These are phyloP conservation scores for Xylaria sp. DNA, from an alignment of 2,329 filamentous ascomycete species.

Conservation along the genomic window DNA sequence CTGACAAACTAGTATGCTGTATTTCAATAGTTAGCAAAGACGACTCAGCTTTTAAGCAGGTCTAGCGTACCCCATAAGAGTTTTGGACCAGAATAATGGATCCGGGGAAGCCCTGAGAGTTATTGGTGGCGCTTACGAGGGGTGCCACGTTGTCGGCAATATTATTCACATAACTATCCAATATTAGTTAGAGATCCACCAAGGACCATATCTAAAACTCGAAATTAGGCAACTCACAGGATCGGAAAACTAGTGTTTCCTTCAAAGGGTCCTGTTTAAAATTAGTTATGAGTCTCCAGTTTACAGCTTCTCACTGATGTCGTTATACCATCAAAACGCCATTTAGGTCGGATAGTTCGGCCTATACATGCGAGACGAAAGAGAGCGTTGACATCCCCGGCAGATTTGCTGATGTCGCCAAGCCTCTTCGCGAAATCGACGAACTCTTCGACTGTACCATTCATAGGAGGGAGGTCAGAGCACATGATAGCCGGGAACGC, in stretches of 20 bases:
- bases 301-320: background rate
- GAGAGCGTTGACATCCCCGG: conserved; percentile 51
- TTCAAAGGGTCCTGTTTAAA: conserved; percentile 38
- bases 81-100: conserved; percentile 56
- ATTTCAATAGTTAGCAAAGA: background rate
- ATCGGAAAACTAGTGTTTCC: conserved; percentile 43
- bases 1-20: conserved; percentile 56
- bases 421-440: conserved; percentile 43
- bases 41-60: too few relatives aligned
- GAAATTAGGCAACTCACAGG: conserved; percentile 29
- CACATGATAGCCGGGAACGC: conserved; percentile 54
- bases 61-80: conserved; percentile 54
- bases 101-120: conserved; percentile 47
- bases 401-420: conserved; percentile 46
- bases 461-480: conserved; percentile 46
- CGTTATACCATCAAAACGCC: conserved; percentile 30
- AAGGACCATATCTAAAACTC: background rate
- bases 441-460: conserved; percentile 44
- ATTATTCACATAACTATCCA: conserved; percentile 42
- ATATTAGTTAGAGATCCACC: background rate
- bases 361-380: conserved; percentile 45
- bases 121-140: conserved; percentile 39
- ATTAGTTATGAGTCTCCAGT: conserved; percentile 28
- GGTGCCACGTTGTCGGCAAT: conserved; percentile 45
- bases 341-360: conserved; percentile 41